Conservation (phyloP, 2,329 filamentous ascomycete species). For the Fusarium equiseti region DNA sequence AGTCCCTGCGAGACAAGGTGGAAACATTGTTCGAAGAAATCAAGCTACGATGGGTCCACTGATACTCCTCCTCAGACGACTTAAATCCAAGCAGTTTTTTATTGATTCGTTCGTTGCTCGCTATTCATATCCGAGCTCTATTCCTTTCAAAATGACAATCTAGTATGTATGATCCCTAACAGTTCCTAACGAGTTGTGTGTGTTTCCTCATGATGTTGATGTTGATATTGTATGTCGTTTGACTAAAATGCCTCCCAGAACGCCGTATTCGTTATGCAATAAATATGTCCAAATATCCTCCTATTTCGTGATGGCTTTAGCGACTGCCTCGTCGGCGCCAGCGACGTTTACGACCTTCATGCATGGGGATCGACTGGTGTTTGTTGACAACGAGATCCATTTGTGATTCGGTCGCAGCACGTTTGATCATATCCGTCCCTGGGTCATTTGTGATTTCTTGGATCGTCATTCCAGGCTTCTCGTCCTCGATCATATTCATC, state of each 20-base stretch:
- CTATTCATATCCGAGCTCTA: constrained; percentile 2
- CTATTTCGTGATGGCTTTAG: neutral
- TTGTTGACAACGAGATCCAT: constrained; percentile 21
- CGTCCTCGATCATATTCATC: constrained; percentile 30
- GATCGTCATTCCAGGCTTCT: constrained; percentile 11
- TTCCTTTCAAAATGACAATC: constrained; percentile 4
- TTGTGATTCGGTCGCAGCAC: constrained; percentile 9
- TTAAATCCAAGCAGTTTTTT: neutral
- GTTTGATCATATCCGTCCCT: constrained; percentile 17
- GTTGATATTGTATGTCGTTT: neutral
- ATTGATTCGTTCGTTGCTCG: neutral
- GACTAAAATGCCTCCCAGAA: constrained; percentile 3
- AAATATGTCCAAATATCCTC: neutral
- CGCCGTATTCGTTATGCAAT: constrained; percentile 6
- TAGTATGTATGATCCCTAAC: constrained; percentile 9
- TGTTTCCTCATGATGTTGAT: constrained; percentile 9
- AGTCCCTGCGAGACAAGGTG: neutral
- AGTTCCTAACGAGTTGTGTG: neutral
- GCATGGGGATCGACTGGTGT: constrained; percentile 24
- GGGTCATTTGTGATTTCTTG: constrained; percentile 3
- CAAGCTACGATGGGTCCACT: neutral
- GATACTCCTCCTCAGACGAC: too few relatives aligned
- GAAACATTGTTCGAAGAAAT: neutral
- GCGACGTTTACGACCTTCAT: constrained; percentile 23
- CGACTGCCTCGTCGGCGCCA: constrained; percentile 5